Conservation (phyloP, 2,329 filamentous ascomycete genomes). For the Pyricularia sp. region DNA sequence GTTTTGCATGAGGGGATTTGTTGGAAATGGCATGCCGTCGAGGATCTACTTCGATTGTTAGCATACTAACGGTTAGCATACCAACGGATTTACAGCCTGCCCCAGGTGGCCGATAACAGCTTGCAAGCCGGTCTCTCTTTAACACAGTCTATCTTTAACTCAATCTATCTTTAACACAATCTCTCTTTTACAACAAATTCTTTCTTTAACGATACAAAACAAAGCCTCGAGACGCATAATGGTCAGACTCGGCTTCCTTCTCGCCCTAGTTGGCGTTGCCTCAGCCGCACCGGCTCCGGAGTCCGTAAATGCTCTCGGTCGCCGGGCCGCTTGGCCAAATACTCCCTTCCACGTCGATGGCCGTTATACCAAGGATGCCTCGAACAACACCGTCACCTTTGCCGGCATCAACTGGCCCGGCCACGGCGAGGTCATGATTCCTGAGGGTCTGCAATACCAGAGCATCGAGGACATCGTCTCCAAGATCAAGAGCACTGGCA, state of each 20-base stretch:
- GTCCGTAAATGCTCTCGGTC: constrained; percentile 6
- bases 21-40: not conserved
- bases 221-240: not conserved
- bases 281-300: not conserved
- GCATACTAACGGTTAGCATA: not conserved
- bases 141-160: not conserved
- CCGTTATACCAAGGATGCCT: constrained; percentile 15
- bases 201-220: not conserved
- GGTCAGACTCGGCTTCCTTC: not conserved
- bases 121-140: not conserved
- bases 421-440: constrained; percentile 39
- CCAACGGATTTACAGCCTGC: not conserved
- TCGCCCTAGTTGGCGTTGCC: not conserved
- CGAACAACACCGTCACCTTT: constrained; percentile 22
- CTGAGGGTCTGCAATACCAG: constrained; percentile 41
- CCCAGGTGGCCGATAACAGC: not conserved
- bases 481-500: constrained; percentile 35
- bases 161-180: no score
- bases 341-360: constrained; percentile 11
- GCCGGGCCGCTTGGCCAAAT: constrained; percentile 23
- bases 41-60: not conserved
- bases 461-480: constrained; percentile 33
- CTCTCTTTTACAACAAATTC: not conserved
- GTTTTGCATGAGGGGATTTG: not conserved
- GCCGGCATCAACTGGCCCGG: constrained; percentile 42